Evolutionary conservation across 441 rosid species (phyloP), one percentile per base, ranked within the genome.

Genomic region (Isatis lusitanica): DNA sequence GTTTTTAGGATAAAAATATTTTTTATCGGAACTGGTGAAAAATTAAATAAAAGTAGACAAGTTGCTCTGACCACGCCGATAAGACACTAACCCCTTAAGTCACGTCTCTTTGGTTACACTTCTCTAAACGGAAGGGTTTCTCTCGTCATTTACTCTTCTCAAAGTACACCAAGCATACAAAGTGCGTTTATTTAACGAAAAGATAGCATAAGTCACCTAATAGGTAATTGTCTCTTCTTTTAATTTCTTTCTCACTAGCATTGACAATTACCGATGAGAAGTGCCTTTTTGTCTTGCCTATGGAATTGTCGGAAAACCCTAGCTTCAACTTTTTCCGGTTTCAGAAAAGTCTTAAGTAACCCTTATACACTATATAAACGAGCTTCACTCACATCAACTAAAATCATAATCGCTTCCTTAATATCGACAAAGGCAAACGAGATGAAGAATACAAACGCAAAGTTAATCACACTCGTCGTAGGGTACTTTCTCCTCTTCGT

Each of bases 241-340:
- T n/a, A n/a, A n/a, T 40, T 57, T 18, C 52, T 53, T 61, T 53
- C 0, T 16, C 0, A 10, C 6, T 15, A 28, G 53, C 38, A 53
- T 59, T 33, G 42, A 40, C 75, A 50, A 50, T 36, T 71, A 62
- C 66, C 75, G 66, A 71, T 39, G 68, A 26, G n/a, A 61, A 71
- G 62, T 62, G 4, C 6, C 75, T 71, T 71, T 71, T 71, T 71
- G 73, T 77, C 73, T 77, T 77, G 69, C 80, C 76, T 77, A 77
- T 65, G 76, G 58, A 71, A 50, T 30, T 71, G 68, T 71, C 75
- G 75, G 68, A 59, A 71, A 61, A 50, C 68, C 75, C 75, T 71
- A 71, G 75, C 75, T 61, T 39, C 55, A 52, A 70, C 48, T 48
- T 70, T 63, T 21, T 39, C 10, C 5, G 40, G 58, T 36, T 43